These are phyloP conservation scores for Metschnikowia picachoensis DNA, from an alignment of 805 yeast species.

Conservation along the genomic window DNA sequence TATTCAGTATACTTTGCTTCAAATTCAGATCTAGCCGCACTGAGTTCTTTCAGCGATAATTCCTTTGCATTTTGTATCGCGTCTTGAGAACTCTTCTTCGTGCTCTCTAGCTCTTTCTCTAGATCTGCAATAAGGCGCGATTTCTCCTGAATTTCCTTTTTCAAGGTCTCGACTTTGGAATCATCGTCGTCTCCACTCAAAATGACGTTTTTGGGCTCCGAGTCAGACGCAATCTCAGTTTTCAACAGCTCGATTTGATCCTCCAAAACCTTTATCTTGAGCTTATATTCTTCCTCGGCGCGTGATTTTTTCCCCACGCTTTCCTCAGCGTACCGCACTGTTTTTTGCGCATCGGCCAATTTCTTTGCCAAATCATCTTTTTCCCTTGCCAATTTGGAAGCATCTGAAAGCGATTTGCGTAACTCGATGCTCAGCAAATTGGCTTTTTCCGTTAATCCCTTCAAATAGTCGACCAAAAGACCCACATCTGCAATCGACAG, in stretches of 20 bases:
- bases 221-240: not conserved
- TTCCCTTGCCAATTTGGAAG: slow-evolving; percentile 9
- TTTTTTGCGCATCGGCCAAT: slow-evolving; percentile 12
- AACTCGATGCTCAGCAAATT: slow-evolving; percentile 63
- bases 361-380: slow-evolving; percentile 12
- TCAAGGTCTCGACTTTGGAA: not conserved
- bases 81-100: not conserved
- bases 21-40: not conserved
- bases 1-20: not conserved
- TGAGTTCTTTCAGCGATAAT: slow-evolving; percentile 11
- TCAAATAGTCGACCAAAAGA: slow-evolving; percentile 63
- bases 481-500: slow-evolving; percentile 71
- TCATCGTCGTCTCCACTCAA: not conserved
- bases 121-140: slow-evolving; percentile 11
- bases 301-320: slow-evolving; percentile 10
- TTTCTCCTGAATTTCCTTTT: slow-evolving; percentile 5
- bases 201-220: not conserved
- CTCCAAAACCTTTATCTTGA: slow-evolving; percentile 1
- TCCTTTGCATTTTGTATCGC: slow-evolving; percentile 6
- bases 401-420: slow-evolving; percentile 40
- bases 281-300: slow-evolving; percentile 5
- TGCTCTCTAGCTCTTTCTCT: slow-evolving; percentile 12
- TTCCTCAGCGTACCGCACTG: slow-evolving; percentile 16
- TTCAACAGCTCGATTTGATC: not conserved
- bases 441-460: slow-evolving; percentile 57